Evolutionary conservation across 2,329 filamentous ascomycete species (phyloP).

Genomic region (Pseudomassariella vexata): DNA sequence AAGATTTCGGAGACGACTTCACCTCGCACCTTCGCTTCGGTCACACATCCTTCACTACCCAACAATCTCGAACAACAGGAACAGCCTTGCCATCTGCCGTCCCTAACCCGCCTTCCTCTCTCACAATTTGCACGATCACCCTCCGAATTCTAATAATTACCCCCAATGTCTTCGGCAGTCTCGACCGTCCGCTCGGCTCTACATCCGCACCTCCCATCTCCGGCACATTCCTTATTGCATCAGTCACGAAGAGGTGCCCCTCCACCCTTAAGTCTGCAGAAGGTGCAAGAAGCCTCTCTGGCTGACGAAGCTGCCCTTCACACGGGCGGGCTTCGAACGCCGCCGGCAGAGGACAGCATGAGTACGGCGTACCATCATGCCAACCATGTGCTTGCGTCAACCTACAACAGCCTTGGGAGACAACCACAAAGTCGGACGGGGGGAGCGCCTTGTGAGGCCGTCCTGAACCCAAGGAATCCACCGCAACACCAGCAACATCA

Average conservation of each 20-base stretch:
- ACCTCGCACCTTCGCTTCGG: conserved; percentile 1
- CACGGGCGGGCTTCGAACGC: conserved; percentile 40
- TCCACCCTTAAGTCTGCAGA: conserved; percentile 11
- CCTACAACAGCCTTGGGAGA: conserved; percentile 40
- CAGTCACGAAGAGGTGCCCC: conserved; percentile 11
- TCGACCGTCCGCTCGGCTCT: conserved; percentile 17
- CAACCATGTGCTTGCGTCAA: conserved; percentile 33
- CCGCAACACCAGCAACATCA: conserved; percentile 16
- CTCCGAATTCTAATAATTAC: not conserved
- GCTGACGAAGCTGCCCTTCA: conserved; percentile 19
- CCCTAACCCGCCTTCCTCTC: not conserved
- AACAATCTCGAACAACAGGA: too few relatives aligned
- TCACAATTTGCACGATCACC: not conserved
- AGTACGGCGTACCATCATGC: conserved; percentile 45
- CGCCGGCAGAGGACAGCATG: conserved; percentile 46
- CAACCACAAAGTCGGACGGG: conserved; percentile 30
- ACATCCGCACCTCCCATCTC: conserved; percentile 20
- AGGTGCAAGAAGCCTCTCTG: conserved; percentile 14
- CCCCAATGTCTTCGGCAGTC: conserved; percentile 23
- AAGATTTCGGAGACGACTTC: conserved; percentile 1
- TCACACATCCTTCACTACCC: not conserved
- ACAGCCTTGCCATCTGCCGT: not conserved
- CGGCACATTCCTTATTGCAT: conserved; percentile 14
- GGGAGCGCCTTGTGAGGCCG: conserved; percentile 25
- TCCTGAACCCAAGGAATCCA: conserved; percentile 17